These are phyloP conservation scores for Escovopsis sp. DNA, from an alignment of 2,329 filamentous ascomycete genomes.

Conservation along the genomic window DNA sequence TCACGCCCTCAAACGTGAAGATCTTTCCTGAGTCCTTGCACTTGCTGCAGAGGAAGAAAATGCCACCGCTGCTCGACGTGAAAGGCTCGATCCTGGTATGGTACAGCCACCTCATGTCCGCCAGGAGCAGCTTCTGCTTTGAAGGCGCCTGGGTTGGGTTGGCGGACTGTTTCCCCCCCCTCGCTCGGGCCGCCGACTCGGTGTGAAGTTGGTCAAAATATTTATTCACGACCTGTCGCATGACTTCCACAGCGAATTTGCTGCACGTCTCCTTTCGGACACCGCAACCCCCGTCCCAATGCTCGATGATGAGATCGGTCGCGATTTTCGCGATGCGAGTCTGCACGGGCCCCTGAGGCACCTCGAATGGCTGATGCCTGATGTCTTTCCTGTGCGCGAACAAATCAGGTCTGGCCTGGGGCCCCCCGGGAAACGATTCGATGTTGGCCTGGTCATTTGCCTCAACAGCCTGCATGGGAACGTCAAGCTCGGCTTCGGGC, in stretches of 20 bases:
- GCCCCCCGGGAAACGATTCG: too few relatives aligned
- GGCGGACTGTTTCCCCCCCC: conserved; percentile 26
- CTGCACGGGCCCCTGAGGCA: conserved; percentile 49
- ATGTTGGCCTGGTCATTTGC: too few relatives aligned
- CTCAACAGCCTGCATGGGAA: too few relatives aligned
- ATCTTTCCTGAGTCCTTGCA: conserved; percentile 50
- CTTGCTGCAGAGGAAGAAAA: conserved; percentile 60
- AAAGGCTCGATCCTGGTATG: conserved; percentile 59
- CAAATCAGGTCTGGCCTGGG: too few relatives aligned
- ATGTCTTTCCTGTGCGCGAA: too few relatives aligned
- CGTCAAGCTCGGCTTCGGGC: too few relatives aligned
- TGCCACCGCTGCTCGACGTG: conserved; percentile 50
- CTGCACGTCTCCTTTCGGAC: conserved; percentile 48
- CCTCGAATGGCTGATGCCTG: too few relatives aligned
- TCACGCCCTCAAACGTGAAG: conserved; percentile 63
- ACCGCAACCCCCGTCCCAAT: conserved; percentile 48
- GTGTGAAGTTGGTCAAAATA: too few relatives aligned
- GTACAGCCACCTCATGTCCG: conserved; percentile 79
- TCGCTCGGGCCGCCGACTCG: conserved; percentile 28
- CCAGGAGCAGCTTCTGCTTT: conserved; percentile 51
- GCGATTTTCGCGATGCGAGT: conserved; percentile 50
- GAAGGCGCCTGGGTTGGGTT: conserved; percentile 39
- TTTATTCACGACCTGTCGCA: conserved; percentile 46
- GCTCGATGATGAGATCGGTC: conserved; percentile 50
- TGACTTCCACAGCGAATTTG: conserved; percentile 55